Evolutionary conservation across 331 rosid species (phyloP), one percentile per base, ranked within the genome.

Genomic region (Malus hybrid): DNA sequence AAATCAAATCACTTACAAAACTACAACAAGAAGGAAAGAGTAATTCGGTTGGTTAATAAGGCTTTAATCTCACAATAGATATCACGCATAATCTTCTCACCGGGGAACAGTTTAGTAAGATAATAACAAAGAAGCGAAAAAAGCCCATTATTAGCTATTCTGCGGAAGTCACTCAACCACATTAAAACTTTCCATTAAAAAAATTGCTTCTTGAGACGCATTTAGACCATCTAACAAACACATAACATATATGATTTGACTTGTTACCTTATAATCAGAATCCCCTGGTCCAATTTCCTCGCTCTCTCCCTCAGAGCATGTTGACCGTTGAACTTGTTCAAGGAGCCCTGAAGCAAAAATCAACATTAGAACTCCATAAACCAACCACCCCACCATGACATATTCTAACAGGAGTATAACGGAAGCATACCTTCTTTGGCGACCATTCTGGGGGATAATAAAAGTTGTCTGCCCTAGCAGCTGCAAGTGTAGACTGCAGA

Each of bases 401-500:
- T 70, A 15, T 44, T 24, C n/a, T 5, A 42, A 42, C 36, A 62
- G 67, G 24, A 29, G 64, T 34, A 57, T 8, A 26, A 63, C 2
- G n/a, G 5, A 74, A 69, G 61, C 46, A 73, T 84, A 89, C 95
- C 97, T 91, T 93, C 77, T 80, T 82, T 19, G 96, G 97, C 52
- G 86, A 88, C 97, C 97, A 92, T 86, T 92, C 97, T 26, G 97
- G 97, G 8, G 97, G 97, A 76, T 92, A 92, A 77, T 92, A 92
- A 72, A 92, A 92, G 76, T 92, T 92, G 83, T 92, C 93, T 5
- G 96, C 97, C 79, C 96, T 79, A 32, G 97, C 97, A 79, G 97
- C 97, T 60, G 97, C 97, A 69, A 92, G 96, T 24, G 97, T 73
- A 80, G 97, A 92, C 97, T 92, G 92, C 52, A 85, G 24, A 83